Conservation (phyloP, 2,329 filamentous ascomycete species). For the Aspergillus alliaceus region DNA sequence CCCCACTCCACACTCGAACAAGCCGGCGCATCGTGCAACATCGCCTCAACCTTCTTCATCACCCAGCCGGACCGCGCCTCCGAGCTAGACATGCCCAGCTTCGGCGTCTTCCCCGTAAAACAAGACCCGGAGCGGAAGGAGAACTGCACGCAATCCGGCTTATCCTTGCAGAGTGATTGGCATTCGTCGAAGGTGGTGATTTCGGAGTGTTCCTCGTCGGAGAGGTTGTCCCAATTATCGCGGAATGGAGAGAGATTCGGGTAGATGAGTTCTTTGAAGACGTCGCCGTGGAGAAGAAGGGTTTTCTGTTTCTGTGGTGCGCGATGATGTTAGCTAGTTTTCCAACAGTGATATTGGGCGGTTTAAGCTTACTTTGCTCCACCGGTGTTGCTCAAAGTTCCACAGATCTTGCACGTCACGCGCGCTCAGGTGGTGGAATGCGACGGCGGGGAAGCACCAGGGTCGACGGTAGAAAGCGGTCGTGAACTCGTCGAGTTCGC, state of each 20-base stretch:
- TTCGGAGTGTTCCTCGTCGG: constrained; percentile 29
- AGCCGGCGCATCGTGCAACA: constrained; percentile 27
- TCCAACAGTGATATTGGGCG: background rate
- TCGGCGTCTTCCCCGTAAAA: constrained; percentile 31
- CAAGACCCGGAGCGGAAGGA: constrained; percentile 29
- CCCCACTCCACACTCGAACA: constrained; percentile 31
- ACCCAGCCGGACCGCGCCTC: constrained; percentile 34
- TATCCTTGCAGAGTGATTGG: constrained; percentile 25
- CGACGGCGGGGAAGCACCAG: constrained; percentile 53
- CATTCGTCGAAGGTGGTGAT: constrained; percentile 33
- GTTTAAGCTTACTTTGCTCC: constrained; percentile 60
- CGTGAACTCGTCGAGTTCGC: constrained; percentile 46
- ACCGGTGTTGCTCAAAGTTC: constrained; percentile 52
- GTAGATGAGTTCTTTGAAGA: constrained; percentile 39
- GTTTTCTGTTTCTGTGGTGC: background rate
- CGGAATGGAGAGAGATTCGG: constrained; percentile 30
- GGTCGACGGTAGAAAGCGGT: constrained; percentile 40
- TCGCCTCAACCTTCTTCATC: constrained; percentile 26
- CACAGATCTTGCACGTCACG: constrained; percentile 45
- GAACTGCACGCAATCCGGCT: constrained; percentile 33
- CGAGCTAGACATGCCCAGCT: constrained; percentile 26
- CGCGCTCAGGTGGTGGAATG: constrained; percentile 51
- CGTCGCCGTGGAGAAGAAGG: constrained; percentile 36
- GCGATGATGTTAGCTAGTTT: constrained; percentile 2
- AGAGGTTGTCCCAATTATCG: constrained; percentile 38